Evolutionary conservation across 257 asterid genomes (phyloP).

Genomic region (Solanum corneliomulleri): DNA sequence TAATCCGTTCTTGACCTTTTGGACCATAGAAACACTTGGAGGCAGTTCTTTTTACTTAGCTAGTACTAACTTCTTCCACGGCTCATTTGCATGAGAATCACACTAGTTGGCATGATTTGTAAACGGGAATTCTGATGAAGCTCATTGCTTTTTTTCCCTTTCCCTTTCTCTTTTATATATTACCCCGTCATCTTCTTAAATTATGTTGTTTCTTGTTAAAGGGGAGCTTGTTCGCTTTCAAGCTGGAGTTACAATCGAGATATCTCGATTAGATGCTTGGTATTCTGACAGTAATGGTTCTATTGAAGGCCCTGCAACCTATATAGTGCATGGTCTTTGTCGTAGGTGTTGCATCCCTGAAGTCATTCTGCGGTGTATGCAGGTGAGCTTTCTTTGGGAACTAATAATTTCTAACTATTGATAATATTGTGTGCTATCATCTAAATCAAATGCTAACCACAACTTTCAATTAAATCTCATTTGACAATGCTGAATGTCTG

Average conservation of each 20-base stretch:
- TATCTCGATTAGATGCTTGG: constrained; percentile 91
- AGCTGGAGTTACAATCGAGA: constrained; percentile 89
- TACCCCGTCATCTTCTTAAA: neutral
- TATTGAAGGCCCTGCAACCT: constrained; percentile 73
- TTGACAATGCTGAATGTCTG: neutral
- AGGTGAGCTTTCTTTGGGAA: constrained; percentile 31
- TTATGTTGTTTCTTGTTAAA: constrained; percentile 5
- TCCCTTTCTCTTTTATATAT: neutral
- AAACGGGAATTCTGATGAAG: neutral
- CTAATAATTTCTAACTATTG: neutral
- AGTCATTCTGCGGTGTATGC: constrained; percentile 85
- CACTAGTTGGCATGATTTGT: neutral
- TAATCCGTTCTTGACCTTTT: neutral
- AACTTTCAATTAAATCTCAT: neutral
- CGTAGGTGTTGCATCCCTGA: constrained; percentile 97
- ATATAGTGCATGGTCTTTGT: constrained; percentile 83
- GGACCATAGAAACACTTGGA: neutral
- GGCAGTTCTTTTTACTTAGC: neutral
- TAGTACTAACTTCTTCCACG: neutral
- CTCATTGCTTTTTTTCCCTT: neutral
- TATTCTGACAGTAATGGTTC: constrained; percentile 72
- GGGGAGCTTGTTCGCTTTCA: constrained; percentile 91
- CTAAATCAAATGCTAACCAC: neutral
- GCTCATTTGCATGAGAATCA: neutral
- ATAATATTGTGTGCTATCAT: neutral